Base-by-base conservation (phyloP, 1,139 yeast genomes). In the Maudiozyma humilis region DNA sequence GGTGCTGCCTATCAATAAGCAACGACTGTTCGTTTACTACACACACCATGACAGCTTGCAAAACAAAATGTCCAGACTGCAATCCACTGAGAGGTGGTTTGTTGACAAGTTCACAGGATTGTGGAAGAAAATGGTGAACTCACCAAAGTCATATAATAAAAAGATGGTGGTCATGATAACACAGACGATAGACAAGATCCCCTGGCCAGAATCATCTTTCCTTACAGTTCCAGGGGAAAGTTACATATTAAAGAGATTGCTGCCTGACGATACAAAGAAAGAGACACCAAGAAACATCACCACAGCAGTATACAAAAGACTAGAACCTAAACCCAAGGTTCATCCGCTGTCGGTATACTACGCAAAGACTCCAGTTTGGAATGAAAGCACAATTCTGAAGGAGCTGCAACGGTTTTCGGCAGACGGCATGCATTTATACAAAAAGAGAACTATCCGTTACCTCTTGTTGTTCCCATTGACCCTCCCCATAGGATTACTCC, bases 401-500 rank as follows among this genome's bases (percentile, higher is more conserved):
- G 53, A 59, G 16, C 53, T 65, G 3, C 42, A 47, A 5, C 36
- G 49, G 1, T 48, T 71, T 25, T 67, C 73, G 4, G 48, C 52
- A 13, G 47, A 58, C 1, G 77, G 77, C 6, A 51, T 66, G 15
- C 46, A 54, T 1, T 62, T 64, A 36, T 84, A 80, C 52, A 60
- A 55, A 38, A 72, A 66, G 47, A 68, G 67, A 47, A 63, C 75
- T 52, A 39, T 71, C 15, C 53, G 69, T 35, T 79, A 86, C 53
- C 73, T 76, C 0, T 52, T 82, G 27, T 80, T 81, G 2, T 65
- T 91, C 2, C 97, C 97, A 1, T 52, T 89, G 38, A 78, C 94
- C 0, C 58, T 87, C 6, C 98, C 98, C 1, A 64, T 88, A 44
- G 88, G 87, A 0, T 58, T 88, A 38, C 59, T 91, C 0, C 98